These are phyloP conservation scores for Leccinum griseonigrum DNA, from an alignment of 1,284 basidiomycete species.

Conservation along the genomic window DNA sequence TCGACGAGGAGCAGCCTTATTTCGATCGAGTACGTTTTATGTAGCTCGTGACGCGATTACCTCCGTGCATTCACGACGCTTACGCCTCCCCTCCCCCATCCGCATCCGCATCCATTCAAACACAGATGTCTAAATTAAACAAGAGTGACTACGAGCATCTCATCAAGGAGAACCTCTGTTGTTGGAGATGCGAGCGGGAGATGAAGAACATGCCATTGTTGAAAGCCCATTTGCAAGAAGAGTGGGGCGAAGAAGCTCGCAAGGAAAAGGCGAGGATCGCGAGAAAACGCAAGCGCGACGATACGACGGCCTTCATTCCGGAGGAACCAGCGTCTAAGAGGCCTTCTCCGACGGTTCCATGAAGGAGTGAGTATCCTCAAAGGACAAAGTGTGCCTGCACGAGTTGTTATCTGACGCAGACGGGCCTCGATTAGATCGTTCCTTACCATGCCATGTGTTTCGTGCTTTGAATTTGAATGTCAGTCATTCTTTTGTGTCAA, in stretches of 20 bases:
- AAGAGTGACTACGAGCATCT: conserved; percentile 58
- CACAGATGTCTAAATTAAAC: conserved; percentile 53
- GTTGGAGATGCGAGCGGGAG: conserved; percentile 62
- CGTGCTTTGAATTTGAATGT: neutral
- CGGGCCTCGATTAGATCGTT: neutral
- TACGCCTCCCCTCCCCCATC: neutral
- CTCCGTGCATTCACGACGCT: neutral
- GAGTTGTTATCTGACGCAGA: neutral
- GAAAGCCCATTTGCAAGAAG: conserved; percentile 68
- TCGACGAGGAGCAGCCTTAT: conserved; percentile 58
- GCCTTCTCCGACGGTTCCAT: conserved; percentile 5
- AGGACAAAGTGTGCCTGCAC: neutral
- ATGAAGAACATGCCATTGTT: conserved; percentile 76
- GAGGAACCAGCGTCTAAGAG: conserved; percentile 18
- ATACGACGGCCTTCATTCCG: neutral
- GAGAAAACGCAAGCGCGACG: conserved; percentile 37
- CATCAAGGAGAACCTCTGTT: conserved; percentile 65
- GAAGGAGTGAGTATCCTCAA: conserved; percentile 2
- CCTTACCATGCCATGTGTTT: conserved; percentile 1
- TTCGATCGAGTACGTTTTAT: conserved; percentile 46
- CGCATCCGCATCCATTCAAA: neutral
- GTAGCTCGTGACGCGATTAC: neutral
- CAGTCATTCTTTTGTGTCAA: neutral
- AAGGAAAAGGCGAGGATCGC: conserved; percentile 38
- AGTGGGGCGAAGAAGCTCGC: conserved; percentile 50